A percentile compares a stretch with the other conserved stretches of the same genome.
Conservation (phyloP, 495 filamentous ascomycete species). For the Pseudomonodictys pantanalensis region DNA sequence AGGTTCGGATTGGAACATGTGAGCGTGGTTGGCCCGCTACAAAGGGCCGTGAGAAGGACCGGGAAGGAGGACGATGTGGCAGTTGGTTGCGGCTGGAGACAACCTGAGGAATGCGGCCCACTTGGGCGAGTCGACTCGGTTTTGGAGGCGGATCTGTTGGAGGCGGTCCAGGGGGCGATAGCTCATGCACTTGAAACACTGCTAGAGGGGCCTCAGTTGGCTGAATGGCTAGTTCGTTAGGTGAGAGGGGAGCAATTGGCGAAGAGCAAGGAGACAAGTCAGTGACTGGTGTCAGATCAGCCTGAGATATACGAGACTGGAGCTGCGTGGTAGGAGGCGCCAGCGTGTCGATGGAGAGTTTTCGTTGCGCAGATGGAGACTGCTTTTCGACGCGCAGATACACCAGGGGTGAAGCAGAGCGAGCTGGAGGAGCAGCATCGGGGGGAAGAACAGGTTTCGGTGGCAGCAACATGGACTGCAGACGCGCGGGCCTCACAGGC, state of each 20-base stretch:
- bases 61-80: constrained; percentile 65
- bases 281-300: constrained; percentile 21
- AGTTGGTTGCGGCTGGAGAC: constrained; percentile 67
- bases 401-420: constrained; percentile 46
- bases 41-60: constrained; percentile 85
- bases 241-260: constrained; percentile 5
- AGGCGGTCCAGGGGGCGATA: constrained; percentile 34
- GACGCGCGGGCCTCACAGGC: constrained; percentile 24
- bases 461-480: constrained; percentile 54
- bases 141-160: constrained; percentile 36
- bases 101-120: constrained; percentile 88
- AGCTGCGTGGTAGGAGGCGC: neutral
- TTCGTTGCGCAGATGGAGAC: constrained; percentile 5
- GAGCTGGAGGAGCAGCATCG: constrained; percentile 42
- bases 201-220: neutral
- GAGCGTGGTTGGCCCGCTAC: constrained; percentile 47
- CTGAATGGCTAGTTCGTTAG: neutral
- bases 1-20: constrained; percentile 31
- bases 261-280: constrained; percentile 21
- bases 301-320: neutral
- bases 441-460: constrained; percentile 52
- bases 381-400: constrained; percentile 33
- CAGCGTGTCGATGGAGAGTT: constrained; percentile 10
- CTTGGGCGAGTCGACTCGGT: constrained; percentile 60
- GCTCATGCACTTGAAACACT: neutral